Evolutionary conservation across 176 grass and related monocot species (phyloP), one percentile per base, ranked within the genome.

Genomic region (Rhynchospora pubera): DNA sequence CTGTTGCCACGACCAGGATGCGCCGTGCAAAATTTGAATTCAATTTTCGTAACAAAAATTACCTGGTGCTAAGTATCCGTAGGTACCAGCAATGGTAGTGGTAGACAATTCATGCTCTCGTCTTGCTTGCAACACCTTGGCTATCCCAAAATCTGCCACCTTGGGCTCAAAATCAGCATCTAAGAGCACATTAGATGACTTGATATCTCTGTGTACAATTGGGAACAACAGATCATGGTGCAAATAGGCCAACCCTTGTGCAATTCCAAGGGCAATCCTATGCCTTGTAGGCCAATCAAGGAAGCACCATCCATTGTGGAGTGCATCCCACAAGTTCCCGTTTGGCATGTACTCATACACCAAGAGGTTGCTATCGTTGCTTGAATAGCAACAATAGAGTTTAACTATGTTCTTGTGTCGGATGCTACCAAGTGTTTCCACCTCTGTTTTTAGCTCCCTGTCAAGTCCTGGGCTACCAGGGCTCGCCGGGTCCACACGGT

Each of bases 331-430:
- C 0, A 98, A 89, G 84, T 95, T 97, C 60, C 94, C 94, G 55
- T 97, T 97, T 57, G 90, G 90, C 94, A 97, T 97, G 88, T 97
- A 97, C 88, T 97, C 92, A 43, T 97, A 97, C 19, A 97, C 94
- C 57, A 97, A 84, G 57, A 97, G 87, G 83, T 97, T 97, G 88
- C 84, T 85, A 21, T 95, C 86, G 13, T 79, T 67, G 82, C 93
- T 84, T 1, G 96, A 86, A 91, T 92, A 99, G 91, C 92, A 99
- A 85, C 96, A 95, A 85, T 95, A 95, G 47, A 99, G 90, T 88
- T 99, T 99, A 5, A 99, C 89, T 52, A 99, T 96, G 93, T 99
- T 99, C 92, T 99, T 99, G 84, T 99, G 97, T 51, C 93, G 81
- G 60, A 99, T 96, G 89, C 97, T 93, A n/a, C 91, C 97, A n/a